Conservation (phyloP, 805 yeast genomes). For the Hanseniaspora mollemarum region DNA sequence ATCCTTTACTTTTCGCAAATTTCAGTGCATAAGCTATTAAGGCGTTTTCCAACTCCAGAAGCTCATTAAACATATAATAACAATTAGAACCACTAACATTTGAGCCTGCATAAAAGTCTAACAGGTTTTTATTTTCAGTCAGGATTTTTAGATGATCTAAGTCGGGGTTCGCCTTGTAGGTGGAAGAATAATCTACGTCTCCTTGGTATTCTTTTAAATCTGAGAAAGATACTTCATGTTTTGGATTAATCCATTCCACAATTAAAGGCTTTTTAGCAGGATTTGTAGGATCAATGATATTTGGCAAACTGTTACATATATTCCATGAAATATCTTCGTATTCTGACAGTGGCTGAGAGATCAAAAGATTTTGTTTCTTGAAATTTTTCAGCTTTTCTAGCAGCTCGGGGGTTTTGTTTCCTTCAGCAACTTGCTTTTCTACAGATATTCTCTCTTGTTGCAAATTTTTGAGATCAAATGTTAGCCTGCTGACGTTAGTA, state of each 20-base stretch:
- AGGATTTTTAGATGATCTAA: slow-evolving; percentile 66
- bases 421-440: slow-evolving; percentile 25
- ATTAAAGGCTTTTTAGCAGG: slow-evolving; percentile 34
- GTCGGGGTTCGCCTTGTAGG: slow-evolving; percentile 22
- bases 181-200: slow-evolving; percentile 8
- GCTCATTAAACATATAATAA: slow-evolving; percentile 75
- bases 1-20: slow-evolving; percentile 56
- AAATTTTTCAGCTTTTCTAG: slow-evolving; percentile 21
- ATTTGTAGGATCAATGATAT: slow-evolving; percentile 43
- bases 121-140: slow-evolving; percentile 42
- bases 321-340: slow-evolving; percentile 32
- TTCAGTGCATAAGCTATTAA: slow-evolving; percentile 65
- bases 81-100: slow-evolving; percentile 69
- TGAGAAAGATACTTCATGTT: slow-evolving; percentile 11
- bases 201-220: slow-evolving; percentile 1
- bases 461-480: slow-evolving; percentile 23
- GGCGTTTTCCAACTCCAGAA: slow-evolving; percentile 83
- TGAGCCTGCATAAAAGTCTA: slow-evolving; percentile 65
- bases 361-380: slow-evolving; percentile 24
- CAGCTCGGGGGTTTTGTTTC: slow-evolving; percentile 18
- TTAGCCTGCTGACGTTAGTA: slow-evolving; percentile 20
- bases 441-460: slow-evolving; percentile 26
- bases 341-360: slow-evolving; percentile 18
- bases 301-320: slow-evolving; percentile 49
- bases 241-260: slow-evolving; percentile 42